Evolutionary conservation across 495 filamentous ascomycete species (phyloP), one percentile per base, ranked within the genome.

Genomic region (Evansstolkia leycettana): DNA sequence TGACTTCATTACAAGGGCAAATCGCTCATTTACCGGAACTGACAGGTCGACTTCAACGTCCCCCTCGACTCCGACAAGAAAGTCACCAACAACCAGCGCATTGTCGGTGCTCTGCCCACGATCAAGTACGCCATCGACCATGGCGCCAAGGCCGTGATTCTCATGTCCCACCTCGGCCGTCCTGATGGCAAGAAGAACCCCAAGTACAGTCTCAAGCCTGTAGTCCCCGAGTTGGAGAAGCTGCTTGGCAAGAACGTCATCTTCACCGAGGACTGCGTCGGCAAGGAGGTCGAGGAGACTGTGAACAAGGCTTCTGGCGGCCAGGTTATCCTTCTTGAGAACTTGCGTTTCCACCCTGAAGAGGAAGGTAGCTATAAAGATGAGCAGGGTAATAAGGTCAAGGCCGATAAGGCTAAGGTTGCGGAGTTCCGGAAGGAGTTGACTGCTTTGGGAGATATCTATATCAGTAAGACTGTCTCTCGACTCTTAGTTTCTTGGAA

Each of bases 141-240:
- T 66, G 82, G 82, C 47, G 92, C 92, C 54, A 95, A 94, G 69
- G 76, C 89, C 36, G 85, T 99, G 24, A 70, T 96, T 52, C 74
- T 99, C 55, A 96, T 96, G 92, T 96, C 90, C 54, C 90, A 99
- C 69, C 79, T 99, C 28, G 90, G 90, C 46, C 89, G 90, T 24
- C 90, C 90, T 38, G 79, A 95, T 48, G 90, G 90, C 54, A 80
- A 90, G 65, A 64, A 56, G 54, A 86, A 88, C 63, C 65, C 76
- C 46, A 96, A 96, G 69, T 96, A 93, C 76, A 86, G 79, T 55
- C 69, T 99, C 46, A 80, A 88, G 71, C 88, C 89, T 34, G 82
- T 99, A 33, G 78, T 88, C 3, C 72, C 86, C 13, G 87, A 92
- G 65, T 75, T 99, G 15, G 82, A 90, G 78, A 87, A 88, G 68